Conservation (phyloP, 371 early-diverging fungal species). For the Apophysomyces trapeziformis region DNA sequence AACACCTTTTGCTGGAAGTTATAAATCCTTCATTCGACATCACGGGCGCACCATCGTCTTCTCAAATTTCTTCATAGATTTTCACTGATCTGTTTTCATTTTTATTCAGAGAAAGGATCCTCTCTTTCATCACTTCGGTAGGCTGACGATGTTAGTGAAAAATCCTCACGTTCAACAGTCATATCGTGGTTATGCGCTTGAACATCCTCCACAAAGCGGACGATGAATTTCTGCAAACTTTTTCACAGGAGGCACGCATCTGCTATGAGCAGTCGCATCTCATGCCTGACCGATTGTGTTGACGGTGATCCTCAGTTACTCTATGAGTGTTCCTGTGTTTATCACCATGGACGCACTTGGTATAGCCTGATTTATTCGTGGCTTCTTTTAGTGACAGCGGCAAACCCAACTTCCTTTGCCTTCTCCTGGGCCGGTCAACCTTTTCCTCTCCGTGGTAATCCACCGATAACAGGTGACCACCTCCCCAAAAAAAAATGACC, state of each 20-base stretch:
- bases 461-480: no score
- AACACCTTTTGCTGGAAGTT: not conserved
- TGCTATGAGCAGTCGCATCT: not conserved
- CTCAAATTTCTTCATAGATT: conserved; percentile 1
- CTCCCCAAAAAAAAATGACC: no score
- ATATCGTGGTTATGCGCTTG: not conserved
- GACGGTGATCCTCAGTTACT: not conserved
- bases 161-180: not conserved
- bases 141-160: not conserved
- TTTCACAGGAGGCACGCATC: not conserved
- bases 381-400: not conserved
- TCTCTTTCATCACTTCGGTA: not conserved
- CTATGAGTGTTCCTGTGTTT: not conserved
- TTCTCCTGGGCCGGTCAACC: not conserved
- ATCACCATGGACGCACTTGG: not conserved
- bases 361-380: not conserved
- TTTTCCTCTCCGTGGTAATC: no score
- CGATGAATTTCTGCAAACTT: not conserved
- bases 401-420: not conserved
- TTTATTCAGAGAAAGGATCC: not conserved
- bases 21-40: conserved; percentile 1
- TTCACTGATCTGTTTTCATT: not conserved
- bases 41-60: not conserved
- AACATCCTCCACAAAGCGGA: not conserved
- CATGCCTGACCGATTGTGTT: not conserved